Percentiles rank a stretch among this genome's conserved stretches.
These are phyloP conservation scores for Podaxis sp. DNA, from an alignment of 768 basidiomycete genomes.

Conservation along the genomic window DNA sequence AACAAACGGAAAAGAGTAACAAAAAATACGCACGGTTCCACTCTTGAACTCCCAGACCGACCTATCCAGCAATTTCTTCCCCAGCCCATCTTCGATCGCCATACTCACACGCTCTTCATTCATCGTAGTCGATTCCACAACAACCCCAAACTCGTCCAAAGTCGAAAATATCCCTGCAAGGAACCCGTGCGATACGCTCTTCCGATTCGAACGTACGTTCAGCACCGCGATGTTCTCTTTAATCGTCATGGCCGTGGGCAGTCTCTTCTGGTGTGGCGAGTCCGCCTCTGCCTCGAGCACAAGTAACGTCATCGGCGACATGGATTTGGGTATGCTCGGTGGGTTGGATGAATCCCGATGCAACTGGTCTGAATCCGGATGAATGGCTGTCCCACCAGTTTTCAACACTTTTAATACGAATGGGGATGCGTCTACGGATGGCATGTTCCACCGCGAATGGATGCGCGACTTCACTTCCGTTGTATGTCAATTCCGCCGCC, in stretches of 20 bases:
- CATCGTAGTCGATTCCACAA: conserved; percentile 95
- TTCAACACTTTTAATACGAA: conserved; percentile 97
- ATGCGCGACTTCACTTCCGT: conserved; percentile 97
- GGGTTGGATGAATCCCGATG: conserved; percentile 23
- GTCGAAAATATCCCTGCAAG: conserved; percentile 90
- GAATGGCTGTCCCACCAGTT: conserved; percentile 92
- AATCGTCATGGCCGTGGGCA: conserved; percentile 95
- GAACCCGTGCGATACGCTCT: conserved; percentile 97
- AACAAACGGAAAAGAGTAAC: background rate
- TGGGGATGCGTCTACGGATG: conserved; percentile 87
- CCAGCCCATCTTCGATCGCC: conserved; percentile 83
- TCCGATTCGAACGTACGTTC: conserved; percentile 93
- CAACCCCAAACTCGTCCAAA: conserved; percentile 88
- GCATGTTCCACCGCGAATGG: conserved; percentile 98
- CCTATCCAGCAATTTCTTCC: conserved; percentile 66
- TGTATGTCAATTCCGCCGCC: conserved; percentile 97
- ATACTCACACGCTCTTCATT: conserved; percentile 98
- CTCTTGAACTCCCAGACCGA: conserved; percentile 74
- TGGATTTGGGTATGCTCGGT: conserved; percentile 34
- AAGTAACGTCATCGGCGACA: conserved; percentile 27
- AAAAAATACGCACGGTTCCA: conserved; percentile 61
- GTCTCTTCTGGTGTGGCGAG: conserved; percentile 43
- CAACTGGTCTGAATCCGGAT: conserved; percentile 60
- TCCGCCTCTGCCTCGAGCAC: conserved; percentile 8
- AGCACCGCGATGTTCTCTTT: conserved; percentile 92